These are phyloP conservation scores for Naganishia onofrii DNA, from an alignment of 768 basidiomycete genomes.

Conservation along the genomic window DNA sequence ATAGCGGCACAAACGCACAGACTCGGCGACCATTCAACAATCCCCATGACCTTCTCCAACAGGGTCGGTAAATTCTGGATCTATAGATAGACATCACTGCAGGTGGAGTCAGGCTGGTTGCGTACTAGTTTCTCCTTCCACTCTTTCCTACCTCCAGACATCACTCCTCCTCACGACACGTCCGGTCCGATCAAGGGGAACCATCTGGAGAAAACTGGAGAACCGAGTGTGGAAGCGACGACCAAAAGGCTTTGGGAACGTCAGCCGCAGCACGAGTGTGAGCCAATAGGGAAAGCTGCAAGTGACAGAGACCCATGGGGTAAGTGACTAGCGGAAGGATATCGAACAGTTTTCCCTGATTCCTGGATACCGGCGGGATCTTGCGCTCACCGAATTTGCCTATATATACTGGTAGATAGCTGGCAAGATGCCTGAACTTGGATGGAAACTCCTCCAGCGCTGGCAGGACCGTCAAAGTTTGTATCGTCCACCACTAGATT, in stretches of 20 bases:
- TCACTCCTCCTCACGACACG: neutral
- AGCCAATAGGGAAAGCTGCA: neutral
- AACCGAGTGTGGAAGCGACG: too few relatives aligned
- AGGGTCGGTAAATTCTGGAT: neutral
- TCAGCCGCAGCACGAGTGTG: neutral
- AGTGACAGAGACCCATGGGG: neutral
- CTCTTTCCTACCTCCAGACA: neutral
- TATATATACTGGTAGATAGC: neutral
- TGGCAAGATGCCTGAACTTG: constrained; percentile 4
- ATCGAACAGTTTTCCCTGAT: neutral
- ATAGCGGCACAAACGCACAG: too few relatives aligned
- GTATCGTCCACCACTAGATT: constrained; percentile 2
- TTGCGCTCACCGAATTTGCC: neutral
- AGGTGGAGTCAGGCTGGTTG: neutral
- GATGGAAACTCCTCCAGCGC: constrained; percentile 4
- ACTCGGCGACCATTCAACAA: neutral
- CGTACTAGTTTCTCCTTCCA: neutral
- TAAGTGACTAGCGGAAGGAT: neutral
- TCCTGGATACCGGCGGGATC: neutral
- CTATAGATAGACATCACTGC: neutral
- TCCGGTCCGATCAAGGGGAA: constrained; percentile 1
- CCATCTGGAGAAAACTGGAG: neutral
- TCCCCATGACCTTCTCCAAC: neutral
- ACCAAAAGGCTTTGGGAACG: neutral
- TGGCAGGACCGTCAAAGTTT: neutral